Base-by-base conservation (phyloP, 768 basidiomycete genomes). In the Asterophora parasitica region DNA sequence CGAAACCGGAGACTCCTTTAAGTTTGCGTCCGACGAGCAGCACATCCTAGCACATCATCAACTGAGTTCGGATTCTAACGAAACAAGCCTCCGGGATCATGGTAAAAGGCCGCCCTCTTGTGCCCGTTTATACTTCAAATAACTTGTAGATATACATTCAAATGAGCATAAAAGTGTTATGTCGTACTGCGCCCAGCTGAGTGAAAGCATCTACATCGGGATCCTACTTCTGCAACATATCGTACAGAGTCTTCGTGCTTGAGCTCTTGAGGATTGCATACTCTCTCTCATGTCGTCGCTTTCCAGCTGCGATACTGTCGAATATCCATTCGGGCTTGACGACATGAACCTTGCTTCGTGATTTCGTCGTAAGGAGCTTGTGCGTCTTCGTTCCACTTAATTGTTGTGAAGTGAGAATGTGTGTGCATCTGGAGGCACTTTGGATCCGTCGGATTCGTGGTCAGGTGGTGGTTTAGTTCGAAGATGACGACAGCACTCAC, bases 261-360 rank as follows among this genome's bases (percentile, higher is more conserved):
- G 60, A 59, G 51, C 71, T 58, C 54, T 67, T 72, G 45, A 78
- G 59, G 15, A 81, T 70, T 6, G 70, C 49, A 56, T 88, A 92
- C 15, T 65, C 63, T 48, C 76, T 68, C 64, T 92, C 90, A 30
- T 74, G 67, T 49, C 78, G 66, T 55, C 79, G 70, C 60, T 74
- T 83, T 17, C 83, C 85, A 12, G 71, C 70, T 13, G 62, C 61
- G 53, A 89, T 72, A 55, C 85, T 85, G 53, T 89, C 87, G 9
- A 70, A 67, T 6, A 88, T 74, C 87, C 86, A 90, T 60, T 84
- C 82, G 7, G 87, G 87, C 48, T 73, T 80, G 27, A 92, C 86
- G 46, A 92, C 76, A 46, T 84, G 74, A 6, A 72, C 68, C 30
- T 72, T 71, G 48, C 62, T 73, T 52, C 70, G 69, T 27, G 68